Percentiles rank a stretch among this genome's conserved stretches.
Conservation (phyloP, 352 stramenopile genomes). For the Globisporangium uncinulatum region DNA sequence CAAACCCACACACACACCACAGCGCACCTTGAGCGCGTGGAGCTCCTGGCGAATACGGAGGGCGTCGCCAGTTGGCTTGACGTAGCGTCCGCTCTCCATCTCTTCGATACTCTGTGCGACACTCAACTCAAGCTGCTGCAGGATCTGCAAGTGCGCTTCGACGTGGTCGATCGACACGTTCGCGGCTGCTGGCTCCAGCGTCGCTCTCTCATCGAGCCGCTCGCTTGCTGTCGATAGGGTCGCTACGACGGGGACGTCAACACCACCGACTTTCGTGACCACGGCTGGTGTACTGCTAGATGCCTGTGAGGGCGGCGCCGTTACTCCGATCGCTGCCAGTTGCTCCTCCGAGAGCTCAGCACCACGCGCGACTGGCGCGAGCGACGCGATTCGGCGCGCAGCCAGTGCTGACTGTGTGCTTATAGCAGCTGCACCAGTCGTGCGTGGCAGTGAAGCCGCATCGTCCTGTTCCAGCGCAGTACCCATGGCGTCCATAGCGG, state of each 20-base stretch:
- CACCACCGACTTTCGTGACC: not conserved
- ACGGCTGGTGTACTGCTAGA: not conserved
- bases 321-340: constrained; percentile 12
- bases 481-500: constrained; percentile 10
- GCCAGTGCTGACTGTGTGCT: not conserved
- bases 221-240: not conserved
- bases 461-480: constrained; percentile 10
- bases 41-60: constrained; percentile 36
- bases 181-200: constrained; percentile 1
- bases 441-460: not conserved
- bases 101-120: constrained; percentile 63
- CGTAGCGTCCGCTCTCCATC: constrained; percentile 22
- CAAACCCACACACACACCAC: not conserved
- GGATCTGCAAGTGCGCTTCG: constrained; percentile 66
- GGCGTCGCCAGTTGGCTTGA: constrained; percentile 19
- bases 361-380: not conserved
- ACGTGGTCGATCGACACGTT: constrained; percentile 76
- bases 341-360: constrained; percentile 11
- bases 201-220: not conserved
- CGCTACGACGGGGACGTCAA: not conserved
- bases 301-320: not conserved
- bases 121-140: constrained; percentile 61
- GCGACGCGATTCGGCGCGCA: not conserved
- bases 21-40: constrained; percentile 21
- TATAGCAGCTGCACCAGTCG: not conserved